Base-by-base conservation (phyloP, 108 stramenopile genomes). In the Nannochloropsis oceanica region DNA sequence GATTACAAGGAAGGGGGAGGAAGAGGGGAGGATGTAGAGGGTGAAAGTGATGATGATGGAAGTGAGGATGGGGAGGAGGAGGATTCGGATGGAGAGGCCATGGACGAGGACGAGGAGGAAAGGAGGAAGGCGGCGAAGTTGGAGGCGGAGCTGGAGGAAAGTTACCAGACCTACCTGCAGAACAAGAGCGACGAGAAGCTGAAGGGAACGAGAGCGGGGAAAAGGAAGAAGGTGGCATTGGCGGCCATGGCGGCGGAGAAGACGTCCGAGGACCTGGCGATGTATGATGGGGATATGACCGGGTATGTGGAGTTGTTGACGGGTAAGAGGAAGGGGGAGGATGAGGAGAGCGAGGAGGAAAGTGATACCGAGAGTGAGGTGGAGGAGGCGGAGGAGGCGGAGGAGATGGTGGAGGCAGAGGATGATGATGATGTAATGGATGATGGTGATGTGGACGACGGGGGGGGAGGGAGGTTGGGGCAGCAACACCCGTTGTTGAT, bases 71-170 rank as follows among this genome's bases (percentile, higher is more conserved):
- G 24, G 3, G 88, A 89, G 43, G 27, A 84, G n/a, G 84, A 84
- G 12, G 87, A 79, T 18, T 8, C 46, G 73, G 86, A 84, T 42
- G 81, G 79, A 0, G 88, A 91, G n/a, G 90, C 80, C 20, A 85
- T 81, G 2, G 90, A 88, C 18, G 44, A 42, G 9, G 87, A 91
- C 44, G 84, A 43, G 20, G 73, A 80, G 34, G 90, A 91, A 25
- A 86, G 81, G 0, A 82, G 82, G 1, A 7, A 82, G 43, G 25
- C 80, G 43, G 85, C 50, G 22, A 84, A 50, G 84, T 90, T 95
- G n/a, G 95, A 96, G 82, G 88, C 88, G 25, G 95, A 95, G 82
- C 86, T 97, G 44, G 96, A 96, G 88, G 88, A 84, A 44, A 95
- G 95, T 25, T 96, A 96, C 86, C 94, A 95, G 34, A 87, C 90